Evolutionary conservation across 2,329 filamentous ascomycete species (phyloP), one percentile per base, ranked within the genome.

Genomic region (Penicillium decumbens): DNA sequence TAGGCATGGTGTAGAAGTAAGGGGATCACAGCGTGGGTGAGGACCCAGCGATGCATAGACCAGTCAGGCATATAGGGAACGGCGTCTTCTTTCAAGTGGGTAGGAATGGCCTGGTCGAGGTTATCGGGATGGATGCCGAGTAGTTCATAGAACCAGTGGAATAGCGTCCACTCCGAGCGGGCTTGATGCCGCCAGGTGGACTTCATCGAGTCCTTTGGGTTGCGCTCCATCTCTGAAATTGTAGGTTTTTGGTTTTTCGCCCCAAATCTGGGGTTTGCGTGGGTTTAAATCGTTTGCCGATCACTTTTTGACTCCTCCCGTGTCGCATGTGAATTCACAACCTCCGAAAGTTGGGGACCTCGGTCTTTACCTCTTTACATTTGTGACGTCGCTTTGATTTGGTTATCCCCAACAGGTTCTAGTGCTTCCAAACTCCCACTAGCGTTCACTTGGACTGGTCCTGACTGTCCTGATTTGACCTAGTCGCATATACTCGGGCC

Each of bases 201-300:
- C 52, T 61, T 61, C 59, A 63, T 63, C 5, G 60, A 63, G 54
- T 63, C 59, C 43, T 60, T 57, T 12, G 56, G 55, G 28, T 63
- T 63, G 37, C 55, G 53, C 33, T 51, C 55, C 48, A 55, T 59
- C 32, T 33, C 27, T 23, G 20, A 1, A 4, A 23, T 3, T 37
- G 29, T 18, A 32, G 18, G 5, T 4, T 12, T 9, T 25, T 10
- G 37, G 12, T 28, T 37, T 27, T 25, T 41, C 39, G 24, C 15
- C 35, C 25, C 20, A 20, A 28, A 32, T 35, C 29, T 10, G 43
- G 48, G 43, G 39, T 37, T 27, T 24, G 20, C 41, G 45, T 33
- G 55, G 49, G 24, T 53, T 56, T 58, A 57, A 56, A 53, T 43
- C 40, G 38, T 8, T 27, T 51, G 51, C 59, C 56, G 55, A 60